Evolutionary conservation across 495 filamentous ascomycete genomes (phyloP).

Genomic region (Penicillium mononematosum): DNA sequence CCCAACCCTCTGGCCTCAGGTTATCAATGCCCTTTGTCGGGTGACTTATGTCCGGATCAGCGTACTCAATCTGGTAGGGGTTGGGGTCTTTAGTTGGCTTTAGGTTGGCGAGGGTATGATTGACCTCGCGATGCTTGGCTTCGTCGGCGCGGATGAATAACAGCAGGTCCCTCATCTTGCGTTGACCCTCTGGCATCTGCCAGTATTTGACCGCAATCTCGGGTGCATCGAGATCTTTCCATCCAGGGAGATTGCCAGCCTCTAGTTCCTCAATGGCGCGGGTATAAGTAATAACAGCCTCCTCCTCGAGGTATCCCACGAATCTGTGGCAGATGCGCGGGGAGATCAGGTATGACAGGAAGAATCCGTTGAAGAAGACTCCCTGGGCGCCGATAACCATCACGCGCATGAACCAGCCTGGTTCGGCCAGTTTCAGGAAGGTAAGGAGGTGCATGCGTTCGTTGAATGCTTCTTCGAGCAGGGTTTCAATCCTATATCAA

Average conservation of each 20-base stretch:
- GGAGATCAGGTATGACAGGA: constrained; percentile 83
- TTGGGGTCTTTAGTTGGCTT: constrained; percentile 83
- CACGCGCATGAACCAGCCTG: constrained; percentile 82
- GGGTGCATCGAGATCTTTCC: constrained; percentile 75
- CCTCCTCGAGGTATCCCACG: constrained; percentile 95
- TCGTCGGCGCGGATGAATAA: constrained; percentile 91
- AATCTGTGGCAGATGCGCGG: constrained; percentile 92
- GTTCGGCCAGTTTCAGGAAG: constrained; percentile 89
- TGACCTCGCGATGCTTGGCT: constrained; percentile 95
- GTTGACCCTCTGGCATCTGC: constrained; percentile 82
- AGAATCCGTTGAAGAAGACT: constrained; percentile 94
- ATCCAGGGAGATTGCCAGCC: constrained; percentile 74
- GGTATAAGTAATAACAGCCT: constrained; percentile 94
- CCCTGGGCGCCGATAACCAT: constrained; percentile 81
- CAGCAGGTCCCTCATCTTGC: constrained; percentile 82
- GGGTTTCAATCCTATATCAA: constrained; percentile 72
- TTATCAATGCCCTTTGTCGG: constrained; percentile 69
- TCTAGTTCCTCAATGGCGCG: constrained; percentile 85
- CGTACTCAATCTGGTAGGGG: constrained; percentile 78
- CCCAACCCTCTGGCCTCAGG: constrained; percentile 72
- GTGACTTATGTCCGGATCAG: constrained; percentile 59
- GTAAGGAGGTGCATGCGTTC: constrained; percentile 96
- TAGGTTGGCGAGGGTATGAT: constrained; percentile 88
- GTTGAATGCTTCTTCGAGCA: constrained; percentile 92
- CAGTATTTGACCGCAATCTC: constrained; percentile 89